A percentile compares a stretch with the other conserved stretches of the same genome.
phyloP scores from a whole-genome alignment of 2,329 filamentous ascomycete species.

The Calonectria crousiana region DNA sequence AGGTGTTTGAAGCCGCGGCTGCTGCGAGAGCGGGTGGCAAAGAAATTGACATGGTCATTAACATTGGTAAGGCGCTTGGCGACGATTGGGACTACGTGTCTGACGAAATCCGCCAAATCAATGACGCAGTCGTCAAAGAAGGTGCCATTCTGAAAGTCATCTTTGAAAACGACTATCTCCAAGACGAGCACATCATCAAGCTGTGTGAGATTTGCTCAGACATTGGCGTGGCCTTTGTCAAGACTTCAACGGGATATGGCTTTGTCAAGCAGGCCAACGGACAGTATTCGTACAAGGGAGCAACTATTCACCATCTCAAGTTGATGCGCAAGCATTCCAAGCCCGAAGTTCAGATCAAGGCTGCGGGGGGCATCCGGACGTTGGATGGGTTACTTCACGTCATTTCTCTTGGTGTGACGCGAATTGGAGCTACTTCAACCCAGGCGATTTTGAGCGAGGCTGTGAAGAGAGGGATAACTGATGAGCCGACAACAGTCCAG shows the following conservation, averaged over 20 bases:
- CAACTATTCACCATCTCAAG: slow-evolving; percentile 63
- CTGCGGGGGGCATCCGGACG: slow-evolving; percentile 68
- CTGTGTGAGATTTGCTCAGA: slow-evolving; percentile 68
- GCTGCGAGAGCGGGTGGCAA: slow-evolving; percentile 61
- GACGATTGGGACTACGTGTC: slow-evolving; percentile 69
- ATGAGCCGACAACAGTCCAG: slow-evolving; percentile 34
- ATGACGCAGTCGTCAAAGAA: slow-evolving; percentile 57
- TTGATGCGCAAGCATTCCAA: slow-evolving; percentile 64
- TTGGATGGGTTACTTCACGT: slow-evolving; percentile 68
- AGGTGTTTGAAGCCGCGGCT: slow-evolving; percentile 64
- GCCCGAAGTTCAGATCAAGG: slow-evolving; percentile 65
- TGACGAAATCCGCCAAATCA: slow-evolving; percentile 64
- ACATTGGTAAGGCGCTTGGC: slow-evolving; percentile 68
- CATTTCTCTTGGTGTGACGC: slow-evolving; percentile 64
- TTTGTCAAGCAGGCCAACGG: slow-evolving; percentile 68
- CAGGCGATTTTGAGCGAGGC: slow-evolving; percentile 68
- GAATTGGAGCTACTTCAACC: slow-evolving; percentile 69
- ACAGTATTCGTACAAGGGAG: slow-evolving; percentile 65
- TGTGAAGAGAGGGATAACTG: slow-evolving; percentile 58
- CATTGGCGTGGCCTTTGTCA: slow-evolving; percentile 67
- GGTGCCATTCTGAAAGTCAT: slow-evolving; percentile 69
- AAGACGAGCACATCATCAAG: slow-evolving; percentile 60
- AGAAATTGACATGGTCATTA: slow-evolving; percentile 73
- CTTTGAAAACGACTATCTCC: slow-evolving; percentile 71
- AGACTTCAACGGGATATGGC: slow-evolving; percentile 72